phyloP scores from a whole-genome alignment of 2,329 filamentous ascomycete species.

The Byssothecium circinans region DNA sequence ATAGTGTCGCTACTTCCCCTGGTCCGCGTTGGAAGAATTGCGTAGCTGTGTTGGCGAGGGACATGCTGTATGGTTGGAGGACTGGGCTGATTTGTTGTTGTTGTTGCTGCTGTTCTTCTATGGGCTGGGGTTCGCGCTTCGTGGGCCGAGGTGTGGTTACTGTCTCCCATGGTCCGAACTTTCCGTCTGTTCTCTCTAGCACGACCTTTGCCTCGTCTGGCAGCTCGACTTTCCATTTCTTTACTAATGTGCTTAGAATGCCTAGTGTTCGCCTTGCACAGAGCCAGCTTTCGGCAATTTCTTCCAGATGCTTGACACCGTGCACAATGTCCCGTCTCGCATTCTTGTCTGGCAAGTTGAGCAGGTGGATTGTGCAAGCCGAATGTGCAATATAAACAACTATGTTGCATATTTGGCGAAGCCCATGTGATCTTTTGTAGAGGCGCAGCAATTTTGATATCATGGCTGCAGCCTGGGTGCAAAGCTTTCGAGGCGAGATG shows the following conservation, averaged over 20 bases:
- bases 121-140: slow-evolving; percentile 20
- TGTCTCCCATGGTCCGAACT: slow-evolving; percentile 67
- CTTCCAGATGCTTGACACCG: slow-evolving; percentile 86
- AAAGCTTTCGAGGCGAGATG: slow-evolving; percentile 87
- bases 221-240: slow-evolving; percentile 87
- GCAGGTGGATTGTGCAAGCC: slow-evolving; percentile 89
- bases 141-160: slow-evolving; percentile 29
- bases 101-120: slow-evolving; percentile 7
- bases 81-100: slow-evolving; percentile 19
- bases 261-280: slow-evolving; percentile 82
- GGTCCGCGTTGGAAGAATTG: slow-evolving; percentile 27
- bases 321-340: slow-evolving; percentile 87
- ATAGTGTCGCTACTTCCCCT: slow-evolving; percentile 13
- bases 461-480: slow-evolving; percentile 82
- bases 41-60: slow-evolving; percentile 25
- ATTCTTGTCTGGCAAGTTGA: slow-evolving; percentile 91
- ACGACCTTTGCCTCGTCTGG: slow-evolving; percentile 79
- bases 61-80: slow-evolving; percentile 36
- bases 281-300: slow-evolving; percentile 93
- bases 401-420: slow-evolving; percentile 94
- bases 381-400: slow-evolving; percentile 95
- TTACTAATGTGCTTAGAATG: slow-evolving; percentile 80
- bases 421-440: slow-evolving; percentile 88
- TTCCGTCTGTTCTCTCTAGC: slow-evolving; percentile 75
- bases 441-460: slow-evolving; percentile 93